Percentiles rank a stretch among this genome's conserved stretches.
These are phyloP conservation scores for Tuber indicum DNA, from an alignment of 495 filamentous ascomycete genomes.

Conservation along the genomic window DNA sequence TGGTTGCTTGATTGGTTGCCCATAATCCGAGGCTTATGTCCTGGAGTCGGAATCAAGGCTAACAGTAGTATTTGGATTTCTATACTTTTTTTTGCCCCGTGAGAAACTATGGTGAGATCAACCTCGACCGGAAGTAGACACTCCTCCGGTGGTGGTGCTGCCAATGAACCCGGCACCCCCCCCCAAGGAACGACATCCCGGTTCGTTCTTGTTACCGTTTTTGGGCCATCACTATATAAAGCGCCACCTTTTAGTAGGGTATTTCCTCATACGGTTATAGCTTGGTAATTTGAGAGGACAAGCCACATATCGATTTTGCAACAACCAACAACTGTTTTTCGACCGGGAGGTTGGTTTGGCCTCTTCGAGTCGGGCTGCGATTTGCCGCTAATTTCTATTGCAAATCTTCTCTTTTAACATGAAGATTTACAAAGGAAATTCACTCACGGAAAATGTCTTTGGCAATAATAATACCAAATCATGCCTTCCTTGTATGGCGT, in stretches of 20 bases:
- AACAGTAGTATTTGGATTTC: not conserved
- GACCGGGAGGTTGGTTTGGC: not conserved
- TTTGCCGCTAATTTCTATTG: not conserved
- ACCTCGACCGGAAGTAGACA: not conserved
- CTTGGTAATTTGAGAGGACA: not conserved
- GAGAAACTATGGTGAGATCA: not conserved
- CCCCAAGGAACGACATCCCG: not conserved
- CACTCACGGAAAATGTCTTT: not conserved
- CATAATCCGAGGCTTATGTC: not conserved
- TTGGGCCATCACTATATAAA: not conserved
- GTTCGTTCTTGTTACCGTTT: not conserved
- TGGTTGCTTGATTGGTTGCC: not conserved
- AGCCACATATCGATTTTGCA: not conserved
- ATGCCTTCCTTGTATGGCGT: not conserved
- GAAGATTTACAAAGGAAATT: not conserved
- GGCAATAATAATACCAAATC: not conserved
- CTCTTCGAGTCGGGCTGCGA: not conserved
- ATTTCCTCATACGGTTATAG: not conserved
- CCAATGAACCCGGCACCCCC: not conserved
- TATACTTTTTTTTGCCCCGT: not conserved
- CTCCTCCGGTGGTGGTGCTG: not conserved
- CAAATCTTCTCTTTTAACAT: not conserved
- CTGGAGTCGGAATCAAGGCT: not conserved
- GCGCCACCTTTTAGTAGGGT: not conserved
- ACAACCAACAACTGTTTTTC: not conserved